These are phyloP conservation scores for Diaporthe helianthi DNA, from an alignment of 2,329 filamentous ascomycete species.

Conservation along the genomic window DNA sequence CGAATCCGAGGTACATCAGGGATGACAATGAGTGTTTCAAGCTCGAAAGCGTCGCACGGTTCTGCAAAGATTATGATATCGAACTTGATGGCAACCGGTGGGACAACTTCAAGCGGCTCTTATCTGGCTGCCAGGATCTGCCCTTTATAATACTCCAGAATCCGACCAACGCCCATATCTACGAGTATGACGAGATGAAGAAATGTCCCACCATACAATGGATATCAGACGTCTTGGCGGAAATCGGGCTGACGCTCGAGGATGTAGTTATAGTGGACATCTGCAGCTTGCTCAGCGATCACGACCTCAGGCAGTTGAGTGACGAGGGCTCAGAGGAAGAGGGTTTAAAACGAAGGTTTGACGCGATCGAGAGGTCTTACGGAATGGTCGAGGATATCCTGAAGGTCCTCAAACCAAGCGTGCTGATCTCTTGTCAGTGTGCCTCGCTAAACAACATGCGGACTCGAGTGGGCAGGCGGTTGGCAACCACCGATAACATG, in stretches of 20 bases:
- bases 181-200: constrained; percentile 4
- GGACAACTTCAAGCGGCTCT: constrained; percentile 3
- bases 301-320: not conserved
- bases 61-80: not conserved
- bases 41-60: not conserved
- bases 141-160: constrained; percentile 19
- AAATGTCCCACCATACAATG: not conserved
- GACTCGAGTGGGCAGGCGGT: not conserved
- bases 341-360: no score
- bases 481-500: not conserved
- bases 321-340: not conserved
- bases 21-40: constrained; percentile 1
- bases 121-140: constrained; percentile 1
- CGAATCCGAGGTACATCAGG: not conserved
- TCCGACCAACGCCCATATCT: not conserved
- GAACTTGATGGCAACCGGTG: not conserved
- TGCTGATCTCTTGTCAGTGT: constrained; percentile 9
- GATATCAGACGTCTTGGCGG: not conserved
- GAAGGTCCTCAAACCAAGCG: not conserved
- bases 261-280: not conserved
- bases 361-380: constrained; percentile 3
- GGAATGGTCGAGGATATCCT: not conserved
- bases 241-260: constrained; percentile 1
- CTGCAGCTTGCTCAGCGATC: not conserved
- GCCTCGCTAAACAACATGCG: not conserved